Percentiles rank a stretch among this genome's conserved stretches.
Conservation (phyloP, 768 basidiomycete species). For the Plicaturopsis crispa region DNA sequence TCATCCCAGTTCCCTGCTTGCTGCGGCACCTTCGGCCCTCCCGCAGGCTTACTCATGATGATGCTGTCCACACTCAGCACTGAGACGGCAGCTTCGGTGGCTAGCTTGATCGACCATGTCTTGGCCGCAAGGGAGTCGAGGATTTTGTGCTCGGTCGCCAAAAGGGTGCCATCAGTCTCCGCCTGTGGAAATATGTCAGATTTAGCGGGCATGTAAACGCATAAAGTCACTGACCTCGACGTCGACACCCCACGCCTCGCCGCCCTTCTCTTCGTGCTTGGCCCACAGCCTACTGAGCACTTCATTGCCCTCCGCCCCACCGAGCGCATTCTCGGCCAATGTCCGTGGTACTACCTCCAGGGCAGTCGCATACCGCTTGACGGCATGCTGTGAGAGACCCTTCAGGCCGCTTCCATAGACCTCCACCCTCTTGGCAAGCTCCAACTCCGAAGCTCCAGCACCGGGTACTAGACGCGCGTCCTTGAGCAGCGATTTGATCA, state of each 20-base stretch:
- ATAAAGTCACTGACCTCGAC: slow-evolving; percentile 54
- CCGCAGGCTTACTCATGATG: slow-evolving; percentile 93
- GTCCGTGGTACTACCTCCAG: slow-evolving; percentile 91
- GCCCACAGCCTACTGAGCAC: slow-evolving; percentile 86
- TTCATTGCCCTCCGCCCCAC: slow-evolving; percentile 88
- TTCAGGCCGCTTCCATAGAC: slow-evolving; percentile 82
- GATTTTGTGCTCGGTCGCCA: slow-evolving; percentile 56
- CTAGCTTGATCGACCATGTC: slow-evolving; percentile 84
- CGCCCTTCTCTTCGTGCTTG: slow-evolving; percentile 73
- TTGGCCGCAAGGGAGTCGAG: slow-evolving; percentile 88
- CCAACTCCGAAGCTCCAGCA: slow-evolving; percentile 90
- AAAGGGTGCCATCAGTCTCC: slow-evolving; percentile 73
- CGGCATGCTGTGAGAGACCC: slow-evolving; percentile 90
- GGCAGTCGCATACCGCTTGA: slow-evolving; percentile 82
- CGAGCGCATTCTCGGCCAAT: slow-evolving; percentile 91
- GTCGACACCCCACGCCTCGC: slow-evolving; percentile 79
- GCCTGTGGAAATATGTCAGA: slow-evolving; percentile 32
- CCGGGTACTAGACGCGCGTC: slow-evolving; percentile 88
- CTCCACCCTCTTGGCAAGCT: slow-evolving; percentile 81
- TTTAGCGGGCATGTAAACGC: slow-evolving; percentile 1
- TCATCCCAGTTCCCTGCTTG: slow-evolving; percentile 86
- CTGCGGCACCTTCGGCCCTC: slow-evolving; percentile 82
- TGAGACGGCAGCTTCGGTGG: slow-evolving; percentile 84
- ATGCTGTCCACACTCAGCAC: slow-evolving; percentile 96
- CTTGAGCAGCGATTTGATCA: slow-evolving; percentile 88